Percentiles rank a stretch among this genome's conserved stretches.
phyloP scores from a whole-genome alignment of 257 asterid genomes.

The Forsythia viridissima region DNA sequence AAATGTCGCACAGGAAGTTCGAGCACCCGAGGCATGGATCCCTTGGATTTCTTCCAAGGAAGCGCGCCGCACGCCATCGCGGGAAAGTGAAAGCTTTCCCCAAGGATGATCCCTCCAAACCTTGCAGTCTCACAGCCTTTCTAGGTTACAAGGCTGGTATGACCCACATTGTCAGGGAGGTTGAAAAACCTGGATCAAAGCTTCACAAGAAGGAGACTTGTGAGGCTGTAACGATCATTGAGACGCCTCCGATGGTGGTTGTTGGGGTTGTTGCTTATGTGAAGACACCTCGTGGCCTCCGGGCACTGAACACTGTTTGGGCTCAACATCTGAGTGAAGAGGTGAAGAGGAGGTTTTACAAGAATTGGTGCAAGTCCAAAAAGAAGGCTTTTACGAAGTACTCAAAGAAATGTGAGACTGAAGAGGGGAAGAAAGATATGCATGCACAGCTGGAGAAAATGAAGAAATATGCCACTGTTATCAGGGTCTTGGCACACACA shows the following conservation, averaged over 20 bases:
- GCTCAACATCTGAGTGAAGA: constrained; percentile 73
- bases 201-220: constrained; percentile 72
- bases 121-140: constrained; percentile 57
- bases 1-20: constrained; percentile 73
- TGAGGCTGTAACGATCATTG: constrained; percentile 59
- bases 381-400: constrained; percentile 61
- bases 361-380: constrained; percentile 73
- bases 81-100: constrained; percentile 82
- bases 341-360: constrained; percentile 62
- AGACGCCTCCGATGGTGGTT: constrained; percentile 63
- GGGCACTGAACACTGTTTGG: constrained; percentile 62
- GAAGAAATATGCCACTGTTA: constrained; percentile 48
- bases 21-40: constrained; percentile 78
- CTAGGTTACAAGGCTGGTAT: constrained; percentile 65
- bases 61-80: constrained; percentile 59
- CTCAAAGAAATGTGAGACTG: constrained; percentile 50
- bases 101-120: constrained; percentile 57
- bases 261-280: constrained; percentile 70
- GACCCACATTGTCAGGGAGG: constrained; percentile 69
- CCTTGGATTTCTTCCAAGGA: constrained; percentile 70
- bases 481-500: constrained; percentile 64
- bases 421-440: constrained; percentile 61
- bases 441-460: constrained; percentile 53
- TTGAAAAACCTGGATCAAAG: constrained; percentile 65
- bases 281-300: constrained; percentile 68